Evolutionary conservation across 352 stramenopile species (phyloP), one percentile per base, ranked within the genome.

Genomic region (Elongisporangium undulatum): DNA sequence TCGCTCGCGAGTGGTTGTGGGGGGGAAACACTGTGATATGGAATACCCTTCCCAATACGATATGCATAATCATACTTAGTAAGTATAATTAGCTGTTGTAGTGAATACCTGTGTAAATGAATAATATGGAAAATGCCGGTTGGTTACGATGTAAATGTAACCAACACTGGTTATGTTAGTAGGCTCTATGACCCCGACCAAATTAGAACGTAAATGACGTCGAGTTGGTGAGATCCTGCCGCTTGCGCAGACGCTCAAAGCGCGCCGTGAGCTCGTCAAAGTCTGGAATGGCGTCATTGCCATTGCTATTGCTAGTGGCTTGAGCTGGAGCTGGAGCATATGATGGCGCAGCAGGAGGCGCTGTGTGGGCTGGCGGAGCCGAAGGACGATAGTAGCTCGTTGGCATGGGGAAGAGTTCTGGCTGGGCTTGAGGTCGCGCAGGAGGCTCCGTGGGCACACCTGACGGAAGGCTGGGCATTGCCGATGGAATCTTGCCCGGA

Each of bases 201-300:
- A 45, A 51, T 56, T 79, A 92, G 51, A 92, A 92, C 19, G 80
- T 87, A 59, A 92, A 90, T 9, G 78, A 88, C 13, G 59, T 72
- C 50, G 75, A 66, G 61, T 81, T 78, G 53, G 82, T 67, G 16
- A 71, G 68, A 52, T 89, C 78, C 68, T 90, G 83, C 17, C 77
- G 81, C 66, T 90, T 82, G 45, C 85, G 81, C 59, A 98, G 74
- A 6, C 81, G 82, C 49, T 97, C 87, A 68, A 99, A 99, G 22
- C 92, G 87, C 10, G 90, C 90, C 2, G 92, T 96, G 56, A 99
- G 84, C 65, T 98, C 90, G 56, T 97, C 88, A 72, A 98, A 98
- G 67, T 97, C 86, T 15, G 86, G 85, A 4, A 92, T 69, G 6
- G 75, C 84, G 20, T 81, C 76, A 9, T 64, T 56, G 17, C 56